Percentiles rank a stretch among this genome's conserved stretches.
These are phyloP conservation scores for Erodium chrysanthum DNA, from an alignment of 441 rosid species.

Conservation along the genomic window DNA sequence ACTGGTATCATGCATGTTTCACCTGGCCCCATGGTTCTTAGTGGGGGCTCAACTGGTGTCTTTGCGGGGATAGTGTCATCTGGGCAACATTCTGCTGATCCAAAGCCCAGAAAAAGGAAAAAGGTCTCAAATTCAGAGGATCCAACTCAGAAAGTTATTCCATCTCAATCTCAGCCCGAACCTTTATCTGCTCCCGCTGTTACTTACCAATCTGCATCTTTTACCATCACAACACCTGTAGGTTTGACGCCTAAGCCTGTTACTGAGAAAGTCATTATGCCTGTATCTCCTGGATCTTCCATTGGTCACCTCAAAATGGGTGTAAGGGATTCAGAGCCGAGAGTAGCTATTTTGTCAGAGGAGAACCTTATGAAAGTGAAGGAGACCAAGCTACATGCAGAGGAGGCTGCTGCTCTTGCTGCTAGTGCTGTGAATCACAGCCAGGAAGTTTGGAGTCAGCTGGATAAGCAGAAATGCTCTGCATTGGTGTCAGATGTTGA, in stretches of 20 bases:
- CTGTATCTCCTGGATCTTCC: constrained; percentile 30
- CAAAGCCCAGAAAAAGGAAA: constrained; percentile 73
- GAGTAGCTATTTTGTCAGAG: constrained; percentile 40
- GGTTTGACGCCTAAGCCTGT: constrained; percentile 33
- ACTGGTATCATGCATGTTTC: constrained; percentile 41
- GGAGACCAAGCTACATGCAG: constrained; percentile 72
- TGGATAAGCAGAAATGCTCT: constrained; percentile 48
- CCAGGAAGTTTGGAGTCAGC: constrained; percentile 62
- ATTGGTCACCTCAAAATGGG: constrained; percentile 32
- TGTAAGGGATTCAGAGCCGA: constrained; percentile 31
- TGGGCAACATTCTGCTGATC: constrained; percentile 41
- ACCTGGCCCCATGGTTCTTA: constrained; percentile 28
- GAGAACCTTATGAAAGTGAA: constrained; percentile 50
- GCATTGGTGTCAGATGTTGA: constrained; percentile 51
- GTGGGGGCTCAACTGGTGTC: constrained; percentile 37
- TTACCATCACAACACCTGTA: constrained; percentile 31
- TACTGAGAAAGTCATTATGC: constrained; percentile 31
- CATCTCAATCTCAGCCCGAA: constrained; percentile 39
- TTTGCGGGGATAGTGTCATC: constrained; percentile 35
- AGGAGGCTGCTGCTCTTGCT: constrained; percentile 73
- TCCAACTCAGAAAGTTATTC: constrained; percentile 33
- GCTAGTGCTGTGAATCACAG: constrained; percentile 62
- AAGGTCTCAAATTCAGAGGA: constrained; percentile 47
- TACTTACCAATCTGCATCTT: constrained; percentile 30
- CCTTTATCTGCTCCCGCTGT: constrained; percentile 33